phyloP scores from a whole-genome alignment of 768 basidiomycete genomes.

The Mycena pura region DNA sequence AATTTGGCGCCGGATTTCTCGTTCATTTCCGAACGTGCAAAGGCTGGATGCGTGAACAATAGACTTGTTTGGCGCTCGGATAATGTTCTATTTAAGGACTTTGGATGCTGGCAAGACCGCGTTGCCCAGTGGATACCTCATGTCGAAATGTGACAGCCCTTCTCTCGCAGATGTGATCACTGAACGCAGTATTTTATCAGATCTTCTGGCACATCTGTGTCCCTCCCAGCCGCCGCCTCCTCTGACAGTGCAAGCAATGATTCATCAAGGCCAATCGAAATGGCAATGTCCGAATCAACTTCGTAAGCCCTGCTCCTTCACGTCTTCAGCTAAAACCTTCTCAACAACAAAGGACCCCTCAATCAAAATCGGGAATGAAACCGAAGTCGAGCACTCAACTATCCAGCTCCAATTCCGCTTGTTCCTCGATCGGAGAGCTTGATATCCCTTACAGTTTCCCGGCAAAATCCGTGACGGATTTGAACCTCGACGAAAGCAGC shows the following conservation, averaged over 20 bases:
- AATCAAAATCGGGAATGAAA: too few species aligned
- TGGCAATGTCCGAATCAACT: background rate
- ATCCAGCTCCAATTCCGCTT: background rate
- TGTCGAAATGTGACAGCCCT: background rate
- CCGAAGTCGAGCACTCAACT: too few species aligned
- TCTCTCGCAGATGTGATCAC: background rate
- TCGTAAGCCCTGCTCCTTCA: too few species aligned
- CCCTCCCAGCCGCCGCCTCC: constrained; percentile 1
- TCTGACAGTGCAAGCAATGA: background rate
- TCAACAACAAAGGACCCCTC: too few species aligned
- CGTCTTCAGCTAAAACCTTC: too few species aligned
- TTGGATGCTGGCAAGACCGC: background rate
- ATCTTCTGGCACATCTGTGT: background rate
- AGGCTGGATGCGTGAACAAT: background rate
- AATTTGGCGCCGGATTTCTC: background rate
- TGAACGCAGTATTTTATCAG: background rate
- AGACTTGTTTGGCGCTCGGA: constrained; percentile 15
- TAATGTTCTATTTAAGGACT: background rate
- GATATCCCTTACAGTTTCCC: background rate
- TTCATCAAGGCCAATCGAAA: background rate
- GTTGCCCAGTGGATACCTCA: constrained; percentile 5
- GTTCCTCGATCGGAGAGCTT: background rate
- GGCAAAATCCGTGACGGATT: background rate
- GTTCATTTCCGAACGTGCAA: background rate
- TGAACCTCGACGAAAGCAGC: background rate